These are phyloP conservation scores for Neofusicoccum laricinum DNA, from an alignment of 2,329 filamentous ascomycete genomes.

Conservation along the genomic window DNA sequence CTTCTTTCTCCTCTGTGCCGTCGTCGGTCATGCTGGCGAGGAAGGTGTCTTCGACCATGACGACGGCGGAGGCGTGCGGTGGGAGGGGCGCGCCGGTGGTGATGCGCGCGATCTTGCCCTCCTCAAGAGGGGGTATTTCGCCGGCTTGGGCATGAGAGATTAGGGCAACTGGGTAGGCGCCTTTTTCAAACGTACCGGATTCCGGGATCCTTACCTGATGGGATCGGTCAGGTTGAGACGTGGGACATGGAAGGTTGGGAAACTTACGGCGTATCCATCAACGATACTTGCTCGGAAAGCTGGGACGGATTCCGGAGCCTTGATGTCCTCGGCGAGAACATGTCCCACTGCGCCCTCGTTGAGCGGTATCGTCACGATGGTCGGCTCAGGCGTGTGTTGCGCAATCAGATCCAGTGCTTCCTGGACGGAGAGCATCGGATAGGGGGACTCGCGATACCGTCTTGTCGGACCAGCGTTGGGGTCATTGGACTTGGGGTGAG, in stretches of 20 bases:
- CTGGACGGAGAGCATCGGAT: conserved; percentile 83
- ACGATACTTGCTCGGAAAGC: conserved; percentile 96
- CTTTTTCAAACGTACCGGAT: conserved; percentile 57
- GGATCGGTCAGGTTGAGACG: background rate
- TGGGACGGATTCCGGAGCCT: conserved; percentile 77
- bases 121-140: conserved; percentile 61
- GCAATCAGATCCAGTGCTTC: conserved; percentile 73
- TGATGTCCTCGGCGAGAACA: conserved; percentile 80
- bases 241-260: background rate
- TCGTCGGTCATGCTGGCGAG: conserved; percentile 74
- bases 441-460: conserved; percentile 81
- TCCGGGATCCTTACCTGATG: conserved; percentile 30
- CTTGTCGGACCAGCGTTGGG: conserved; percentile 59
- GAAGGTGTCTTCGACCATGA: conserved; percentile 94
- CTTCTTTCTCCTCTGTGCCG: conserved; percentile 77
- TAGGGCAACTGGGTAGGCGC: conserved; percentile 79
- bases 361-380: conserved; percentile 58
- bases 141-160: conserved; percentile 82
- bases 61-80: conserved; percentile 81
- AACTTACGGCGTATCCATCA: conserved; percentile 74
- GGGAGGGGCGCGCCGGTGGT: conserved; percentile 93
- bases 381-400: conserved; percentile 67
- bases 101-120: conserved; percentile 80
- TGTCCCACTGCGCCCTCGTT: conserved; percentile 66
- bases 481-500: conserved; percentile 58